Base-by-base conservation (phyloP, 768 basidiomycete genomes). In the Boletellus emodensis region DNA sequence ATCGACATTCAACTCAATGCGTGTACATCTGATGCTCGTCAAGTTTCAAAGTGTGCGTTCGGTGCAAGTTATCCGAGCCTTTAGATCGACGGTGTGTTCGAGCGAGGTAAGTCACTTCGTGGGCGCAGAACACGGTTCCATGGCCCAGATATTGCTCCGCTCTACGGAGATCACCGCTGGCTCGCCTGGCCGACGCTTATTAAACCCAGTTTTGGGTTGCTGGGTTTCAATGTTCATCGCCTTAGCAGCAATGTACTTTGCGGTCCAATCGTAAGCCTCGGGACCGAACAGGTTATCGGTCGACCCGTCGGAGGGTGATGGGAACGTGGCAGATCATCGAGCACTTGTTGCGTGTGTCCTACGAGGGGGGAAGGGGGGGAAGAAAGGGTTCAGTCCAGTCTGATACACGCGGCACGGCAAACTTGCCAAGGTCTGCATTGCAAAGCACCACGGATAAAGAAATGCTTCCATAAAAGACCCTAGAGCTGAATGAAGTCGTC, bases 101-200 rank as follows among this genome's bases (percentile, higher is more conserved):
- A 30, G 4, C 8, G 30, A 30, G 30, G 30, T 30, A 30, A 30
- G 30, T 30, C 30, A 30, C 30, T 7, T 30, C 30, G 30, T 30
- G 8, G 30, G 30, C 30, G 8, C 30, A 30, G 7, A 4, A 11
- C 30, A 11, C 10, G 30, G 30, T 2, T 30, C 30, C 11, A 11
- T 32, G 14, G 20, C n/a, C 40, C 52, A 47, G 56, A 55, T 62
- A 55, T 12, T 5, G n/a, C 28, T 60, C 55, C 51, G 48, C 51
- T 51, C 51, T 15, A 48, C 40, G 46, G 22, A 39, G 46, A 46
- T 59, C 34, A 40, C 34, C 40, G 42, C 51, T 46, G 34, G 14
- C 38, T 47, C 40, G 35, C 35, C 18, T 20, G 39, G 38, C 14
- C 15, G 14, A 42, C 40, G 39, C 37, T 36, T 30, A 44, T 46